Evolutionary conservation across 768 basidiomycete species (phyloP), one percentile per base, ranked within the genome.

Genomic region (Mycena kentingensis): DNA sequence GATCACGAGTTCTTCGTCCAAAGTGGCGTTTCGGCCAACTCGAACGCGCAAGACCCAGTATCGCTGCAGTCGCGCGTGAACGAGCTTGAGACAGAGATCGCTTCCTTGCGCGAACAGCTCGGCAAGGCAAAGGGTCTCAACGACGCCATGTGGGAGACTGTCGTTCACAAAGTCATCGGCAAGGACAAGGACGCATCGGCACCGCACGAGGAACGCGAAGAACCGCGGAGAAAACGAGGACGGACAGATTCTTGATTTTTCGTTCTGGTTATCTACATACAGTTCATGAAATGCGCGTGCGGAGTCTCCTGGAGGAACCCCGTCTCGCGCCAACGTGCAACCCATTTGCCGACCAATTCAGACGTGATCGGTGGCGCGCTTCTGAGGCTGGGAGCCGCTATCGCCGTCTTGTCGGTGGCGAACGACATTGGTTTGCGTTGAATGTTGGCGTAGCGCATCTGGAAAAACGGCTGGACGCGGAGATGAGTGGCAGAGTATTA

Each of bases 61-160:
- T 73, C 78, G 2, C 67, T 82, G 53, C 79, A 84, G 53, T 70
- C 79, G 18, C 82, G 80, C 42, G 77, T 93, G 11, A 63, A 77
- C 15, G 82, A 86, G 60, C 80, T 96, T 1, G 87, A 93, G 68
- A 69, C 73, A 3, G 92, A 97, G 67, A 78, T 93, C 7, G 76
- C 75, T 44, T 70, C 67, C 22, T 68, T 96, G 51, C 80, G 77
- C 39, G 80, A 82, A 39, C 86, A 93, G 55, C 73, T 98, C 5
- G 82, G 82, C 24, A 86, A 84, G 65, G 95, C 95, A 4, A 92
- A 93, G 64, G 83, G 87, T n/a, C 78, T 97, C 53, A 98, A 97
- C 61, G 93, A 97, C 63, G 77, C 80, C 46, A 96, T 97, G 87
- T 97, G 95, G 95, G 87, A 90, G 58, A 82, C 79, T 2, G 81